Conservation (phyloP, 768 basidiomycete species). For the Termitomyces sp. region DNA sequence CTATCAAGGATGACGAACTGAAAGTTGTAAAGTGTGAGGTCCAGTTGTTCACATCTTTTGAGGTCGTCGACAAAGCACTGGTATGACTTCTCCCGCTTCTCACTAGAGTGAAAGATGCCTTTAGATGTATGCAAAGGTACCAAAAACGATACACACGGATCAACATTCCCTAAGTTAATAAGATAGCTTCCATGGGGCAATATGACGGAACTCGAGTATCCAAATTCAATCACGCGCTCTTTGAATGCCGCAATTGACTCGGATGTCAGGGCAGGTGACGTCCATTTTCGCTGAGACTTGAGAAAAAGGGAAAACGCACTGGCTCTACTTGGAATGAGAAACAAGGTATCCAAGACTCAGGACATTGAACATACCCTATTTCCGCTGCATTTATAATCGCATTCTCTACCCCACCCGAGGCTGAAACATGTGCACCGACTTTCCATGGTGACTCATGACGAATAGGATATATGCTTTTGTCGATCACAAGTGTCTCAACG, state of each 20-base stretch:
- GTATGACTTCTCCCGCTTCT: slow-evolving; percentile 66
- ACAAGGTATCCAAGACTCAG: neutral
- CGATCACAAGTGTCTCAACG: slow-evolving; percentile 6
- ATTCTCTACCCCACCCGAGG: slow-evolving; percentile 76
- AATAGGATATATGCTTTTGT: slow-evolving; percentile 20
- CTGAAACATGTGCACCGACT: slow-evolving; percentile 81
- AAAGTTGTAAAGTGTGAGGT: slow-evolving; percentile 74
- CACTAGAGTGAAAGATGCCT: slow-evolving; percentile 25
- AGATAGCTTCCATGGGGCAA: slow-evolving; percentile 85
- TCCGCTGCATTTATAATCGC: slow-evolving; percentile 62
- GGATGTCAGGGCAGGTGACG: slow-evolving; percentile 49
- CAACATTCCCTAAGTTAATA: slow-evolving; percentile 80
- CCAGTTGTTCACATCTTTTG: slow-evolving; percentile 70
- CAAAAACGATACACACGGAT: slow-evolving; percentile 40
- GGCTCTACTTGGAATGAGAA: slow-evolving; percentile 40
- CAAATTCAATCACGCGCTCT: slow-evolving; percentile 50
- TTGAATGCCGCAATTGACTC: slow-evolving; percentile 55
- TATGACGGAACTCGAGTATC: slow-evolving; percentile 57
- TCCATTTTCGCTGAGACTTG: slow-evolving; percentile 84
- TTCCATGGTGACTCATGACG: slow-evolving; percentile 47
- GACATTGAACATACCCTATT: slow-evolving; percentile 47
- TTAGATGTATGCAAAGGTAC: neutral
- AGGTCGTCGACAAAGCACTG: slow-evolving; percentile 83
- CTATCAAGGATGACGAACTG: slow-evolving; percentile 50
- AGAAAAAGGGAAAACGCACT: slow-evolving; percentile 81